phyloP scores from a whole-genome alignment of 768 basidiomycete genomes.

The Chalciporus piperatus region DNA sequence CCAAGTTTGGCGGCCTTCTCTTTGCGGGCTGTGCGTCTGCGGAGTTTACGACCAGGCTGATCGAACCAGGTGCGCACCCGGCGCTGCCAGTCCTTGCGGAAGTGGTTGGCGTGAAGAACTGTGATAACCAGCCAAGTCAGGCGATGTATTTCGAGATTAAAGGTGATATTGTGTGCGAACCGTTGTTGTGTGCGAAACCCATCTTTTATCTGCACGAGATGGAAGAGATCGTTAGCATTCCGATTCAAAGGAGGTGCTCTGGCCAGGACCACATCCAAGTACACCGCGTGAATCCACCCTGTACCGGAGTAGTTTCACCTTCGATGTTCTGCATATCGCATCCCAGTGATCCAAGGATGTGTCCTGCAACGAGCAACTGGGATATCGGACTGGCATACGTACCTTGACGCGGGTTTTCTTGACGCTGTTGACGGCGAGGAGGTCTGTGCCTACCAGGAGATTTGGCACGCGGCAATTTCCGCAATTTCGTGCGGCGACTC shows the following conservation, averaged over 20 bases:
- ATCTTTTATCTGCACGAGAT: constrained; percentile 28
- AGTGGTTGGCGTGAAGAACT: constrained; percentile 93
- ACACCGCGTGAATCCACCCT: constrained; percentile 22
- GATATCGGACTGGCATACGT: constrained; percentile 14
- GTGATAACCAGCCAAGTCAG: constrained; percentile 13
- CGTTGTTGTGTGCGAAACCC: constrained; percentile 38
- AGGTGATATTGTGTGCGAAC: constrained; percentile 29
- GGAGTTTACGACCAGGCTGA: constrained; percentile 97
- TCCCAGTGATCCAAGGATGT: neutral
- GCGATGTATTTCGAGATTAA: neutral
- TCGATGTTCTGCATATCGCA: neutral
- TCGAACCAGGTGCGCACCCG: constrained; percentile 98
- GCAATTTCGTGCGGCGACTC: constrained; percentile 27
- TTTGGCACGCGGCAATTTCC: constrained; percentile 24
- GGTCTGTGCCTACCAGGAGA: neutral
- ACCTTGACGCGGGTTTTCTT: constrained; percentile 33
- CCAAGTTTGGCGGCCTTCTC: constrained; percentile 88
- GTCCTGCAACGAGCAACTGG: neutral
- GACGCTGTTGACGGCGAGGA: constrained; percentile 28
- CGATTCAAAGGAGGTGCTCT: neutral
- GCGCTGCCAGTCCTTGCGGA: constrained; percentile 99
- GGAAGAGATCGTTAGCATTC: constrained; percentile 12
- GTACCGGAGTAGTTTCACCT: neutral
- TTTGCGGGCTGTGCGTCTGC: constrained; percentile 89
- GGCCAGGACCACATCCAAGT: constrained; percentile 18